Percentiles rank a stretch among this genome's conserved stretches.
phyloP scores from a whole-genome alignment of 1,139 yeast genomes.

The Pichia sp. region DNA sequence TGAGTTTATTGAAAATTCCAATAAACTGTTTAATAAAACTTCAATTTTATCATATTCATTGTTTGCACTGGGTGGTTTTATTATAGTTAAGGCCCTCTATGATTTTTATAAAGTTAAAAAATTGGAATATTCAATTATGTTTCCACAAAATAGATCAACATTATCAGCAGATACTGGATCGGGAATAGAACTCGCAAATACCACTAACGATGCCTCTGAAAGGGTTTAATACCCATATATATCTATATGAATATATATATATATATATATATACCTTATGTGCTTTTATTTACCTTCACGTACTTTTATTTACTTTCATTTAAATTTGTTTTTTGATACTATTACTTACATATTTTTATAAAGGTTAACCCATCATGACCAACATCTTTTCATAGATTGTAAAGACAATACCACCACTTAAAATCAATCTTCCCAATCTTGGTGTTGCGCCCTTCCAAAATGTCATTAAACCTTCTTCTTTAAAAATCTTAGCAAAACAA shows the following conservation, averaged over 20 bases:
- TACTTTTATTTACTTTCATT: background rate
- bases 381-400: constrained; percentile 90
- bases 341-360: background rate
- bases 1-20: background rate
- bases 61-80: constrained; percentile 61
- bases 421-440: constrained; percentile 79
- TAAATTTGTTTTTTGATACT: background rate
- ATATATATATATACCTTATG: background rate
- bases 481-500: constrained; percentile 75
- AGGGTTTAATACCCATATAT: background rate
- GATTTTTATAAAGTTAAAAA: constrained; percentile 74
- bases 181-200: background rate
- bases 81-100: constrained; percentile 57
- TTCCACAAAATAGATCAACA: constrained; percentile 29
- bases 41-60: constrained; percentile 51
- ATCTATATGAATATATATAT: too few relatives aligned
- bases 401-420: constrained; percentile 94
- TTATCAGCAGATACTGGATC: background rate
- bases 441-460: constrained; percentile 99
- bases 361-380: constrained; percentile 26
- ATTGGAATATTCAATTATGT: constrained; percentile 60
- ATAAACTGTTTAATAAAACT: constrained; percentile 20
- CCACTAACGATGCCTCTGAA: background rate
- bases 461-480: constrained; percentile 83
- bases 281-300: background rate